Conservation (phyloP, 495 filamentous ascomycete species). For the Aspergillus bridgeri region DNA sequence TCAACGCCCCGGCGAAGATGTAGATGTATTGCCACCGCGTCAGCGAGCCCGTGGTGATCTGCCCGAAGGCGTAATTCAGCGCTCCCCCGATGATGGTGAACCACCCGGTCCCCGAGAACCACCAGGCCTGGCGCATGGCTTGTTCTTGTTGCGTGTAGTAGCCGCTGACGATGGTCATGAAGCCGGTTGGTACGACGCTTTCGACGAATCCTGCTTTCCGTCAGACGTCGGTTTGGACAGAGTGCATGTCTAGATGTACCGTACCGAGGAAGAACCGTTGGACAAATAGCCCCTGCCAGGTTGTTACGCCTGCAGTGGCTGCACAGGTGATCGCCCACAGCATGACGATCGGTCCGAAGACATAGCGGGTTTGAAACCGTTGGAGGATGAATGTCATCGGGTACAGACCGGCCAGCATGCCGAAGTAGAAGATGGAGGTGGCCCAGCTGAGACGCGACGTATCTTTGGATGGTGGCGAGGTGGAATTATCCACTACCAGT, state of each 20-base stretch:
- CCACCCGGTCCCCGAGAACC: conserved; percentile 63
- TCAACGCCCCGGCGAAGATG: conserved; percentile 59
- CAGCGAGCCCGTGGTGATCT: conserved; percentile 54
- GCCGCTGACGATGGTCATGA: conserved; percentile 61
- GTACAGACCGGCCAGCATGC: conserved; percentile 69
- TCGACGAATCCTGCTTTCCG: conserved; percentile 55
- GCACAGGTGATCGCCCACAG: conserved; percentile 67
- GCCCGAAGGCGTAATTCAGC: conserved; percentile 67
- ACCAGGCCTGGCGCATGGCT: conserved; percentile 63
- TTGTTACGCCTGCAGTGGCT: conserved; percentile 62
- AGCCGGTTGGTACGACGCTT: conserved; percentile 63
- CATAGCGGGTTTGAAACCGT: conserved; percentile 57
- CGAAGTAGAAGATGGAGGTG: conserved; percentile 76
- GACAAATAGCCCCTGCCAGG: conserved; percentile 60
- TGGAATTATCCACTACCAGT: conserved; percentile 47
- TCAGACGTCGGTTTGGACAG: too few relatives aligned
- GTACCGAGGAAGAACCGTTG: conserved; percentile 66
- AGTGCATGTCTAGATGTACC: too few relatives aligned
- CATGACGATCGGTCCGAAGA: conserved; percentile 61
- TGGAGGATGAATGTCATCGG: conserved; percentile 69
- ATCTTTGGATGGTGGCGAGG: conserved; percentile 51
- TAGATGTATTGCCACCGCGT: conserved; percentile 68
- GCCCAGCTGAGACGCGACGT: conserved; percentile 69
- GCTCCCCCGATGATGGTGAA: conserved; percentile 67
- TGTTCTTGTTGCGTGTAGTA: conserved; percentile 70